phyloP scores from a whole-genome alignment of 176 grass and related monocot species.

The Hordeum marinum region DNA sequence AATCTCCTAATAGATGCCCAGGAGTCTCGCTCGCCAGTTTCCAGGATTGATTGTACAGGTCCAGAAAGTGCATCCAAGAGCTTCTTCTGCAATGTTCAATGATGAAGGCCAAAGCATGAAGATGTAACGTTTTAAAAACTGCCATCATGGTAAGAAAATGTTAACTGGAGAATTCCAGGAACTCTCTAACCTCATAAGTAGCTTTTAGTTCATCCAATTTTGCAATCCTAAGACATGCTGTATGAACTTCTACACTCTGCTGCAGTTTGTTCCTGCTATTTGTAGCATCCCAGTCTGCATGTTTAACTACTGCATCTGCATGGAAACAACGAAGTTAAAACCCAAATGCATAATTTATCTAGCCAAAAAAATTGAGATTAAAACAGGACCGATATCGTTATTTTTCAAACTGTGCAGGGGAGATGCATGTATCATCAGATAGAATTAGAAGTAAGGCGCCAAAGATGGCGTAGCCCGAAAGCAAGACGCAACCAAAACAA shows the following conservation, averaged over 20 bases:
- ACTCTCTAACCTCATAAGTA: constrained; percentile 50
- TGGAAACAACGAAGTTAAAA: constrained; percentile 5
- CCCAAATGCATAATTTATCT: not conserved
- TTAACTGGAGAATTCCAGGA: no score
- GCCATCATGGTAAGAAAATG: not conserved
- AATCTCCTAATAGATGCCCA: constrained; percentile 73
- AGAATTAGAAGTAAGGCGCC: not conserved
- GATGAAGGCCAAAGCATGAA: constrained; percentile 5
- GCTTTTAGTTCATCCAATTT: constrained; percentile 65
- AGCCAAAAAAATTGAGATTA: not conserved
- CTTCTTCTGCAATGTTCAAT: constrained; percentile 42
- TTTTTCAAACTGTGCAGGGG: not conserved
- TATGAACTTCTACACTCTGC: constrained; percentile 54
- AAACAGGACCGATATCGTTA: not conserved
- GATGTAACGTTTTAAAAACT: not conserved
- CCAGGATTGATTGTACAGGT: constrained; percentile 67
- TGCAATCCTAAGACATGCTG: constrained; percentile 30
- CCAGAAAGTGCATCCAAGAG: constrained; percentile 59
- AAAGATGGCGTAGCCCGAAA: not conserved
- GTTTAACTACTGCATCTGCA: constrained; percentile 53
- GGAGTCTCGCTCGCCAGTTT: constrained; percentile 47
- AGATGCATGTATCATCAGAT: no score
- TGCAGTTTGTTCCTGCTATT: constrained; percentile 61
- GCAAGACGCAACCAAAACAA: not conserved
- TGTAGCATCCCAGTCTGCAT: constrained; percentile 59